Evolutionary conservation across 2,329 filamentous ascomycete genomes (phyloP).

Genomic region (Colletotrichum tabaci): DNA sequence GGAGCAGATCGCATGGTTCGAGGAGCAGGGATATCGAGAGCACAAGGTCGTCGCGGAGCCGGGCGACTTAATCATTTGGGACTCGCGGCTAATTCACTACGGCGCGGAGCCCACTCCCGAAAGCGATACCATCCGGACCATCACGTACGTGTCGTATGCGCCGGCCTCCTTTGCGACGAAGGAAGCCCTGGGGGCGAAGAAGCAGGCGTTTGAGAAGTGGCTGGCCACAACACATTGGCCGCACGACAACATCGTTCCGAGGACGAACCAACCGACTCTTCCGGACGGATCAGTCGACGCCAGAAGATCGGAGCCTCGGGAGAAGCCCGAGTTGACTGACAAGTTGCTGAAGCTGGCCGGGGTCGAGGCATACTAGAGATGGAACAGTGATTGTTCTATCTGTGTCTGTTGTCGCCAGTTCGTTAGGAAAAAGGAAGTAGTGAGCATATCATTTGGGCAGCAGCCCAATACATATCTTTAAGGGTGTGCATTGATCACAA

Average conservation of each 20-base stretch:
- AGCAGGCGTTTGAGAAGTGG: slow-evolving; percentile 45
- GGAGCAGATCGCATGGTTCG: slow-evolving; percentile 47
- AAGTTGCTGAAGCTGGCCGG: slow-evolving; percentile 20
- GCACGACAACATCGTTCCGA: slow-evolving; percentile 54
- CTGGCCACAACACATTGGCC: slow-evolving; percentile 51
- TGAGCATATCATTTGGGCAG: rapidly evolving
- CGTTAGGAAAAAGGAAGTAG: not conserved
- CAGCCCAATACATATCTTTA: too few relatives aligned
- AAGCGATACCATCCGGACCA: slow-evolving; percentile 51
- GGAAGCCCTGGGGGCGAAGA: slow-evolving; percentile 44
- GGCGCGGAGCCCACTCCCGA: slow-evolving; percentile 43
- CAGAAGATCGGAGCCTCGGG: slow-evolving; percentile 15
- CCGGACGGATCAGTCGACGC: slow-evolving; percentile 44
- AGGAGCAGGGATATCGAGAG: slow-evolving; percentile 48
- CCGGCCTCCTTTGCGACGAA: slow-evolving; percentile 52
- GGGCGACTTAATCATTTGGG: slow-evolving; percentile 55
- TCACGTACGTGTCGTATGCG: slow-evolving; percentile 55
- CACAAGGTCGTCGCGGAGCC: slow-evolving; percentile 53
- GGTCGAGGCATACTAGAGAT: not conserved
- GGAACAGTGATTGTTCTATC: too few relatives aligned
- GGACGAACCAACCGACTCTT: slow-evolving; percentile 43
- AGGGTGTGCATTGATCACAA: too few relatives aligned
- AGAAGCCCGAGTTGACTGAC: slow-evolving; percentile 20
- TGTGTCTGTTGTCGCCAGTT: rapidly evolving
- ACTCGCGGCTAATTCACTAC: slow-evolving; percentile 53